phyloP scores from a whole-genome alignment of 768 basidiomycete genomes.

The Roridomyces roridus region DNA sequence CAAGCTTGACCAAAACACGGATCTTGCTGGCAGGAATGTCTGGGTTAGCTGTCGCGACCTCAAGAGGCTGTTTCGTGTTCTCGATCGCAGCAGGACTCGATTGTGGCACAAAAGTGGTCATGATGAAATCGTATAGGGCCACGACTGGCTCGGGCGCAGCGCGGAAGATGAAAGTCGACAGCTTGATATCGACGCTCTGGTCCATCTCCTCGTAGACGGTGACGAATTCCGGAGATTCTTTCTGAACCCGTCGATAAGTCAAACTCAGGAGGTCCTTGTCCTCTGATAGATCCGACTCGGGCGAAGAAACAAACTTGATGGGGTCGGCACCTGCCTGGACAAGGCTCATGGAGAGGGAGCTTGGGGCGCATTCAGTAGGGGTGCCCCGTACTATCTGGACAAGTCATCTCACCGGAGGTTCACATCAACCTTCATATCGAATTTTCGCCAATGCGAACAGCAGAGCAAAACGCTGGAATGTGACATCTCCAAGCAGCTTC shows the following conservation, averaged over 20 bases:
- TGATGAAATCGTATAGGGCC: conserved; percentile 93
- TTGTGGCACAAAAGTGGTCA: conserved; percentile 90
- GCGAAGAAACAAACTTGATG: conserved; percentile 72
- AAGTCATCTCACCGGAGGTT: conserved; percentile 65
- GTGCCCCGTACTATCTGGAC: not conserved
- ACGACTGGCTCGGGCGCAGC: conserved; percentile 91
- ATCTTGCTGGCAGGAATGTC: conserved; percentile 60
- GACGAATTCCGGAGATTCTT: conserved; percentile 84
- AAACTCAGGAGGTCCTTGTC: conserved; percentile 78
- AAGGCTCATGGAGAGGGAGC: conserved; percentile 79
- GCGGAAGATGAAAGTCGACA: conserved; percentile 91
- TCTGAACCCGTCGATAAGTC: conserved; percentile 80
- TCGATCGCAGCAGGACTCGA: conserved; percentile 12
- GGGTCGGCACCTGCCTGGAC: conserved; percentile 59
- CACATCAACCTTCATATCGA: conserved; percentile 86
- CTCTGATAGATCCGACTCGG: conserved; percentile 43
- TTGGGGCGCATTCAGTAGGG: conserved; percentile 34
- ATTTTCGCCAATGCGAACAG: conserved; percentile 78
- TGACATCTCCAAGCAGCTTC: conserved; percentile 76
- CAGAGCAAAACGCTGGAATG: conserved; percentile 79
- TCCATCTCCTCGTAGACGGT: conserved; percentile 84
- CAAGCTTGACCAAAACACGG: conserved; percentile 81
- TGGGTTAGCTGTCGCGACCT: conserved; percentile 13
- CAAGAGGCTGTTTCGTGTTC: conserved; percentile 8
- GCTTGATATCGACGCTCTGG: conserved; percentile 83